These are phyloP conservation scores for Wickerhamiella galacta DNA, from an alignment of 805 yeast genomes.

Conservation along the genomic window DNA sequence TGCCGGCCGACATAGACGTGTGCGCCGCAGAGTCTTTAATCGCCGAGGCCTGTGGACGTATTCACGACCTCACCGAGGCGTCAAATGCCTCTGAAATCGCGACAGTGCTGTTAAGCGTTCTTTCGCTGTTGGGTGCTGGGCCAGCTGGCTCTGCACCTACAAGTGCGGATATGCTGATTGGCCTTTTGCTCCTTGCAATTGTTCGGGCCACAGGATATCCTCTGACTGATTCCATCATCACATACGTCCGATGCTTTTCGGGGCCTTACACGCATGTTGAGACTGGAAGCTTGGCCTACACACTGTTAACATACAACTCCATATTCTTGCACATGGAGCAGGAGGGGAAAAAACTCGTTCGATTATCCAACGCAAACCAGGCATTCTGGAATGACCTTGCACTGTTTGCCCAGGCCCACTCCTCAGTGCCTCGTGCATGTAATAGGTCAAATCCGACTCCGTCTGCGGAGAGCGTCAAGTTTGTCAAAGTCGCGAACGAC, in stretches of 20 bases:
- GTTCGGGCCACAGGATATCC: constrained; percentile 30
- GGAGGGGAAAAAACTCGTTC: constrained; percentile 25
- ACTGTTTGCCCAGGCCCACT: too few relatives aligned
- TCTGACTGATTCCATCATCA: constrained; percentile 8
- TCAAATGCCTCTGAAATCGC: constrained; percentile 18
- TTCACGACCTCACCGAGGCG: constrained; percentile 18
- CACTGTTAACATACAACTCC: constrained; percentile 70
- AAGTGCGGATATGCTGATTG: constrained; percentile 71
- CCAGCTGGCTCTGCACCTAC: constrained; percentile 16
- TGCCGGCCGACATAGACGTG: constrained; percentile 19
- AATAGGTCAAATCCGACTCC: too few relatives aligned
- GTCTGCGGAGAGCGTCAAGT: too few relatives aligned
- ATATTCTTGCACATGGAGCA: constrained; percentile 48
- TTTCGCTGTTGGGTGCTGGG: constrained; percentile 28
- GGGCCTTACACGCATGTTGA: constrained; percentile 25
- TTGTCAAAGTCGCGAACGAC: not conserved
- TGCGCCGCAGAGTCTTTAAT: constrained; percentile 23
- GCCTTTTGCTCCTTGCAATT: constrained; percentile 55
- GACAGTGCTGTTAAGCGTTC: constrained; percentile 30
- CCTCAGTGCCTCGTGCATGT: too few relatives aligned
- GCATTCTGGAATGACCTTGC: constrained; percentile 38
- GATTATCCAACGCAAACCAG: constrained; percentile 31
- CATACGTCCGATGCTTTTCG: constrained; percentile 3
- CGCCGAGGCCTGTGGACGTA: constrained; percentile 24
- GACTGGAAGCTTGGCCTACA: constrained; percentile 55